Conservation (phyloP, 192 early-diverging fungal genomes). For the Jimgerdemannia lactiflua region DNA sequence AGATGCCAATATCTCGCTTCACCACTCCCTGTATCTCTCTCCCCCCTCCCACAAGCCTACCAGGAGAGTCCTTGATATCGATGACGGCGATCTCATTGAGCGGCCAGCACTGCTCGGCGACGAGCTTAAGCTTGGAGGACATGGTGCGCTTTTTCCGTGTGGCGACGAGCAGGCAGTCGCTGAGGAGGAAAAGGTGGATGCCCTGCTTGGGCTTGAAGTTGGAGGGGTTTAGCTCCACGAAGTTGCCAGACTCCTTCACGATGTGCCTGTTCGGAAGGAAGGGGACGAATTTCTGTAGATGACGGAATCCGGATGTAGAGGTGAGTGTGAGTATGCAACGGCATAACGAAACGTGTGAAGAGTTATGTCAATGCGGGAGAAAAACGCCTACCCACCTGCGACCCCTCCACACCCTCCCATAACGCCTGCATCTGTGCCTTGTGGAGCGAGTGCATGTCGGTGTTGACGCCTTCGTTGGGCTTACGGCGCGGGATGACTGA, state of each 20-base stretch:
- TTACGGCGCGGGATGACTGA: conserved; percentile 19
- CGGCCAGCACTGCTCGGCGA: conserved; percentile 79
- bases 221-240: conserved; percentile 77
- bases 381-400: conserved; percentile 37
- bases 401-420: conserved; percentile 59
- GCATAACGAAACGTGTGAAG: not conserved
- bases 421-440: conserved; percentile 53
- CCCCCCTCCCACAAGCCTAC: conserved; percentile 24
- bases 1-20: not conserved
- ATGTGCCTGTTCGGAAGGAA: conserved; percentile 69
- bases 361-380: too few species aligned
- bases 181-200: conserved; percentile 81
- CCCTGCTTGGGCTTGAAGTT: conserved; percentile 71
- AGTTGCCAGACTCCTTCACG: conserved; percentile 66
- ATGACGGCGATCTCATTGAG: conserved; percentile 78
- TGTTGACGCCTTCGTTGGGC: conserved; percentile 24
- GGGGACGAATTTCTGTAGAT: conserved; percentile 58
- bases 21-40: not conserved
- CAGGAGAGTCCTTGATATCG: conserved; percentile 79
- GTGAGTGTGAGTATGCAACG: not conserved
- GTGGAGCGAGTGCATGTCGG: conserved; percentile 51
- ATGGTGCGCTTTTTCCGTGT: conserved; percentile 71
- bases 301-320: not conserved
- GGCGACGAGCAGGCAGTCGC: conserved; percentile 80
- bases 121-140: conserved; percentile 54